These are phyloP conservation scores for Chimonanthus salicifolius DNA, from an alignment of 164 flowering plant genomes.

Conservation along the genomic window DNA sequence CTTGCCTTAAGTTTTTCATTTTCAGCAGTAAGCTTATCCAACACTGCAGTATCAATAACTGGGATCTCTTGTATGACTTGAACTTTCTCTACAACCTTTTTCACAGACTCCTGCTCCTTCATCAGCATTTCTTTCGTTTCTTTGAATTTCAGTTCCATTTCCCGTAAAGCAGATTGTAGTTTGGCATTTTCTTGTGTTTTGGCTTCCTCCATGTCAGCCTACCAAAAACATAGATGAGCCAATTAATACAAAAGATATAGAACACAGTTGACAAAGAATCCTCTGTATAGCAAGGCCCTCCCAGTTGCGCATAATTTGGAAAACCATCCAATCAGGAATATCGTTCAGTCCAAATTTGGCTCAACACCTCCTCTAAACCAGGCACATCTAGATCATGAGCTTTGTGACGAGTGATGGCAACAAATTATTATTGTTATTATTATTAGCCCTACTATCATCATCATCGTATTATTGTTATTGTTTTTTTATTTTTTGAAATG, in stretches of 20 bases:
- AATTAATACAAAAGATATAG: background rate
- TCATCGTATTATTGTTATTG: too few species aligned
- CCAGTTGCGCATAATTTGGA: background rate
- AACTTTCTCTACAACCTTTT: conserved; percentile 32
- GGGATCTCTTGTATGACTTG: conserved; percentile 68
- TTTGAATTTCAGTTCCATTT: conserved; percentile 63
- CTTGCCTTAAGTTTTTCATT: conserved; percentile 78
- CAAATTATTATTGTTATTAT: too few species aligned
- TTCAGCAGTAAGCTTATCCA: conserved; percentile 65
- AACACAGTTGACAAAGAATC: background rate
- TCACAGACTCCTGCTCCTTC: conserved; percentile 69
- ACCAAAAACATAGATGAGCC: conserved; percentile 7
- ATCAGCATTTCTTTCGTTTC: conserved; percentile 59
- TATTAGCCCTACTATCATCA: too few species aligned
- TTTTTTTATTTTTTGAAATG: too few species aligned
- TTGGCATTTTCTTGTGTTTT: conserved; percentile 81
- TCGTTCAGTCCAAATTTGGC: background rate
- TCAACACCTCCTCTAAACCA: background rate
- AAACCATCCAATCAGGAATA: background rate
- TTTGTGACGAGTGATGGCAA: background rate
- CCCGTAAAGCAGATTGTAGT: conserved; percentile 68
- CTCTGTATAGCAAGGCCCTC: background rate
- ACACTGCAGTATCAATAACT: conserved; percentile 51
- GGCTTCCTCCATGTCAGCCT: conserved; percentile 88
- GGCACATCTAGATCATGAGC: background rate